These are phyloP conservation scores for Pseudocercospora crystallina DNA, from an alignment of 2,329 filamentous ascomycete genomes.

Conservation along the genomic window DNA sequence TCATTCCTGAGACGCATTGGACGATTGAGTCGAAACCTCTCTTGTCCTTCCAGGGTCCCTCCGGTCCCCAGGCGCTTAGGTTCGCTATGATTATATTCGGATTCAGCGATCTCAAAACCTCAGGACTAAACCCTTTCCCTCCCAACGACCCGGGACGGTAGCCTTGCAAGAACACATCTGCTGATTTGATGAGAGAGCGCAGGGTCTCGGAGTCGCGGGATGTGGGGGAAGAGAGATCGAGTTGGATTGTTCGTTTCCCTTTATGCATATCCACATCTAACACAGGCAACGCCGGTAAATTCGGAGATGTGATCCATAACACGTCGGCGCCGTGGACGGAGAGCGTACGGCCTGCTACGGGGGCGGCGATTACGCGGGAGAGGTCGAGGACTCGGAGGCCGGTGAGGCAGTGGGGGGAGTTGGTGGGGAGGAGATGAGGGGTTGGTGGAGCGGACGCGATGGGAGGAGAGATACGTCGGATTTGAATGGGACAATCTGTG, in stretches of 20 bases:
- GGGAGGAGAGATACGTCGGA: background rate
- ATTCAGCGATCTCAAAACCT: slow-evolving; percentile 41
- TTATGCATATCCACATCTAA: slow-evolving; percentile 30
- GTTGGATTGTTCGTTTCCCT: slow-evolving; percentile 33
- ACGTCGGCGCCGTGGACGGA: slow-evolving; percentile 35
- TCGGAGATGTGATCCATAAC: slow-evolving; percentile 31
- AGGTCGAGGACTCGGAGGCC: slow-evolving; percentile 39
- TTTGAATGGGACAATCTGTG: background rate
- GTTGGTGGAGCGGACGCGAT: background rate
- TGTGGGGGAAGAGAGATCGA: slow-evolving; percentile 35
- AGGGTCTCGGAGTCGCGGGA: slow-evolving; percentile 29
- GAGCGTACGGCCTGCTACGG: slow-evolving; percentile 30
- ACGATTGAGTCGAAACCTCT: slow-evolving; percentile 59
- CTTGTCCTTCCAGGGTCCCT: slow-evolving; percentile 47
- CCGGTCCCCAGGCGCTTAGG: slow-evolving; percentile 54
- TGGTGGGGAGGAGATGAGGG: slow-evolving; percentile 29
- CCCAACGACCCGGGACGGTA: slow-evolving; percentile 52
- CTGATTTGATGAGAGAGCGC: slow-evolving; percentile 33
- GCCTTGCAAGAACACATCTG: slow-evolving; percentile 48
- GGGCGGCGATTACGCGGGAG: slow-evolving; percentile 32
- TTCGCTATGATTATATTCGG: slow-evolving; percentile 52
- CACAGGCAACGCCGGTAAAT: slow-evolving; percentile 26
- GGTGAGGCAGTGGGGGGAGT: slow-evolving; percentile 29
- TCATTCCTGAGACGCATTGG: slow-evolving; percentile 58
- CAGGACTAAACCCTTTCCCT: slow-evolving; percentile 42